Evolutionary conservation across 2,329 filamentous ascomycete species (phyloP), one percentile per base, ranked within the genome.

Genomic region (Colletotrichum sp.): DNA sequence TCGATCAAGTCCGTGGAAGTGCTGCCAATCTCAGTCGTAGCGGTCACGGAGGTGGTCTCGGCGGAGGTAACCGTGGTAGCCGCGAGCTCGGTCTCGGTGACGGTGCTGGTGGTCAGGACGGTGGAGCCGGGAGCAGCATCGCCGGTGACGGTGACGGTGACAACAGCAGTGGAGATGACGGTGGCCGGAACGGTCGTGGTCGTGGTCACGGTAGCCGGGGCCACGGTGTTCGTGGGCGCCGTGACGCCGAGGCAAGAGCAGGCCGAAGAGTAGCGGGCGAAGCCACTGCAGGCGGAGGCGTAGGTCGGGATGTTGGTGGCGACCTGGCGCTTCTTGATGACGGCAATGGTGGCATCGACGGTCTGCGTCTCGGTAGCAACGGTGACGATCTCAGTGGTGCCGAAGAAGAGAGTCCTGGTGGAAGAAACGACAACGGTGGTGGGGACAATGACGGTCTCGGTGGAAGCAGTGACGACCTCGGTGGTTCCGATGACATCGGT

Each of bases 221-320:
- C 80, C 52, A 68, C 78, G 9, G 79, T 80, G 59, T 25, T 69
- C 15, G 75, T 74, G 39, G 39, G 39, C 39, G 39, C 39, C 8
- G 63, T 52, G n/a, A 80, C 76, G 16, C 80, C 80, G 55, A 80
- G 61, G 73, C 80, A 81, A 8, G 75, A 78, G 78, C 80, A 81
- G 19, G 80, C 80, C 28, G 79, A 80, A 28, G 78, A 77, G 66
- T 81, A 81, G 44, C 72, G 67, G n/a, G 71, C 74, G 27, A 74
- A 59, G 32, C 75, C 74, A 39, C 73, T 76, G 73, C 80, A 81
- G 16, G 79, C 77, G 7, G 79, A 77, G 6, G 80, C 80, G 60
- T 81, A 81, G 3, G 68, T 70, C 7, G 80, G 80, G 55, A 63
- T 16, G 30, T 52, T 15, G 57, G 73, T 71, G 57, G 19, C 27